phyloP scores from a whole-genome alignment of 768 basidiomycete species.

The Collybia sordida region DNA sequence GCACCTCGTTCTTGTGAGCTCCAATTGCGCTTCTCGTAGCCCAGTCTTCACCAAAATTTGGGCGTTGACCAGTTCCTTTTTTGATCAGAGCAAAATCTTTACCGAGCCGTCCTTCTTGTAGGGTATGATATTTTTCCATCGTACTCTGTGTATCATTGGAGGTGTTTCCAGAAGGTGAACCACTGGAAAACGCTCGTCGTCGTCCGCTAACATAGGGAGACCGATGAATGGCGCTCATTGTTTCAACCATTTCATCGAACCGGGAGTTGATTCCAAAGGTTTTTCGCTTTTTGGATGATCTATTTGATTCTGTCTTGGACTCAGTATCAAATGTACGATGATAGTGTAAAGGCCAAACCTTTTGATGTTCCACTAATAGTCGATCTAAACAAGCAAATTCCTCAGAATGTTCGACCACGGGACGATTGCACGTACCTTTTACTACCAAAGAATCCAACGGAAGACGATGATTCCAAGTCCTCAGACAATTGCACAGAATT shows the following conservation, averaged over 20 bases:
- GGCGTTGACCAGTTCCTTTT: conserved; percentile 22
- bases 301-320: background rate
- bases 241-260: conserved; percentile 68
- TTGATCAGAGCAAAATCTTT: conserved; percentile 43
- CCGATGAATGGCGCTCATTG: conserved; percentile 44
- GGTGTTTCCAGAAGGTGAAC: conserved; percentile 45
- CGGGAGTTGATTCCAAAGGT: conserved; percentile 52
- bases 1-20: conserved; percentile 3
- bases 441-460: conserved; percentile 15
- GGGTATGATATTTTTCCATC: conserved; percentile 34
- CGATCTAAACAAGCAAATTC: too few relatives aligned
- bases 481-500: conserved; percentile 16
- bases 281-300: conserved; percentile 45
- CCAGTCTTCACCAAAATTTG: background rate
- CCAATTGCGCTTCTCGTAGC: background rate
- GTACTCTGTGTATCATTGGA: conserved; percentile 41
- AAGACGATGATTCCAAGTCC: conserved; percentile 8
- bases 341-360: too few relatives aligned
- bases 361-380: too few relatives aligned
- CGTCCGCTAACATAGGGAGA: conserved; percentile 20
- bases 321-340: too few relatives aligned
- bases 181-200: conserved; percentile 34
- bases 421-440: conserved; percentile 11
- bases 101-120: conserved; percentile 33
- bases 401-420: too few relatives aligned